Conservation (phyloP, 2,329 filamentous ascomycete species). For the Colletotrichum sp. region DNA sequence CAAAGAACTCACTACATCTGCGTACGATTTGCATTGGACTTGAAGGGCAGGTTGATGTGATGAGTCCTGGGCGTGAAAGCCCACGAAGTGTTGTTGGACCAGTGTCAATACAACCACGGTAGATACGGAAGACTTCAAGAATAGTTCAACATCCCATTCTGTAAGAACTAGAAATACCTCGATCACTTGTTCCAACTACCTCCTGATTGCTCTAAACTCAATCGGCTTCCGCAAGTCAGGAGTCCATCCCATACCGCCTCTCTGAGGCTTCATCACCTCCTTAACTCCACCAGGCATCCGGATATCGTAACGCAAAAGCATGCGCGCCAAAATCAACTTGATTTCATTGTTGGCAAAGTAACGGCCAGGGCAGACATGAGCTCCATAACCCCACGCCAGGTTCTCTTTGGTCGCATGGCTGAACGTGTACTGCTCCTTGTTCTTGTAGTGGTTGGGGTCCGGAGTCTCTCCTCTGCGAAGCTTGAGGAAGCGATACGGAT, state of each 20-base stretch:
- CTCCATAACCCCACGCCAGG: constrained; percentile 37
- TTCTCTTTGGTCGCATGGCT: constrained; percentile 35
- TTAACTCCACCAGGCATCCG: not conserved
- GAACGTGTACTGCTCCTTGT: constrained; percentile 35
- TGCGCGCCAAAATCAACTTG: constrained; percentile 33
- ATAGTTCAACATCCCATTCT: rapidly evolving
- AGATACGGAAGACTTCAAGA: rapidly evolving
- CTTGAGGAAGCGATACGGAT: not conserved
- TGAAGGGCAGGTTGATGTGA: rapidly evolving
- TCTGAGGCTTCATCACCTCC: constrained; percentile 1
- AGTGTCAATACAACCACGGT: rapidly evolving
- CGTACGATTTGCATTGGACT: too few species aligned
- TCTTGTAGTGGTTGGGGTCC: not conserved
- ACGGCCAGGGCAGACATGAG: constrained; percentile 40
- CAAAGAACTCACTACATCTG: too few species aligned
- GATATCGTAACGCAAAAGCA: constrained; percentile 35
- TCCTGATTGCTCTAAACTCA: not conserved
- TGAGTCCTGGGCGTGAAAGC: rapidly evolving
- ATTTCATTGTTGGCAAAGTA: constrained; percentile 42
- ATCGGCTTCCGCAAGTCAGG: not conserved
- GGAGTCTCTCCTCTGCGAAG: not conserved
- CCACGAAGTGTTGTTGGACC: rapidly evolving
- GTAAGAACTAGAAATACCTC: rapidly evolving
- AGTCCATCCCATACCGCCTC: not conserved
- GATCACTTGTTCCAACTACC: rapidly evolving